Conservation (phyloP, 805 yeast genomes). For the Yarrowia bubula region DNA sequence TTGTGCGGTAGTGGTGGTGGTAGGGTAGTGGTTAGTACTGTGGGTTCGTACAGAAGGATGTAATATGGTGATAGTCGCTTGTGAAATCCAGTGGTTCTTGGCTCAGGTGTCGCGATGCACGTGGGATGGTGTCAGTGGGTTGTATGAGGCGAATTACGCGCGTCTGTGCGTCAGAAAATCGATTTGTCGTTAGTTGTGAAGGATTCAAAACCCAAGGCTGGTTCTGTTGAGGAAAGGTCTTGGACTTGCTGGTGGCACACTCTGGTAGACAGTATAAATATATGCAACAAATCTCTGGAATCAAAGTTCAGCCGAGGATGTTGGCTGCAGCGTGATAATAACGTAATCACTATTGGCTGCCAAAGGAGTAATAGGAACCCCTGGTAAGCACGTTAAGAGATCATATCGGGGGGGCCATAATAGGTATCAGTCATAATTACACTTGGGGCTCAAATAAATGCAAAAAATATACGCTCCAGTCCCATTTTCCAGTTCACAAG, state of each 20-base stretch:
- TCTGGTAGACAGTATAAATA: background rate
- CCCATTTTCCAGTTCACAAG: too few species aligned
- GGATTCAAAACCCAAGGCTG: too few species aligned
- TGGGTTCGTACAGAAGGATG: too few species aligned
- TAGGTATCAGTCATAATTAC: too few species aligned
- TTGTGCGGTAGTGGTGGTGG: background rate
- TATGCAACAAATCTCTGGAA: background rate
- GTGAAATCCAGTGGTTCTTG: too few species aligned
- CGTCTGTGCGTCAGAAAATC: background rate
- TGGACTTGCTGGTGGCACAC: background rate
- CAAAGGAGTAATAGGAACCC: too few species aligned
- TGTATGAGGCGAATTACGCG: background rate
- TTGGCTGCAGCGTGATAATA: conserved; percentile 16
- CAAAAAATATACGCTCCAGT: too few species aligned
- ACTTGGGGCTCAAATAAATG: too few species aligned
- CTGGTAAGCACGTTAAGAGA: too few species aligned
- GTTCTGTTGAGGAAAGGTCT: background rate
- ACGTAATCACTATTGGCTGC: conserved; percentile 8
- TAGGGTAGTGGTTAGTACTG: background rate
- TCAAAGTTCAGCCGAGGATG: conserved; percentile 26
- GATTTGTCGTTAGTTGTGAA: background rate
- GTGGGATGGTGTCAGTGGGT: background rate
- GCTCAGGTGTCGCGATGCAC: background rate
- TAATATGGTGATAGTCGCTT: too few species aligned
- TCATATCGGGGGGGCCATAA: too few species aligned